These are phyloP conservation scores for Quillaja saponaria DNA, from an alignment of 306 rosid genomes.

Conservation along the genomic window DNA sequence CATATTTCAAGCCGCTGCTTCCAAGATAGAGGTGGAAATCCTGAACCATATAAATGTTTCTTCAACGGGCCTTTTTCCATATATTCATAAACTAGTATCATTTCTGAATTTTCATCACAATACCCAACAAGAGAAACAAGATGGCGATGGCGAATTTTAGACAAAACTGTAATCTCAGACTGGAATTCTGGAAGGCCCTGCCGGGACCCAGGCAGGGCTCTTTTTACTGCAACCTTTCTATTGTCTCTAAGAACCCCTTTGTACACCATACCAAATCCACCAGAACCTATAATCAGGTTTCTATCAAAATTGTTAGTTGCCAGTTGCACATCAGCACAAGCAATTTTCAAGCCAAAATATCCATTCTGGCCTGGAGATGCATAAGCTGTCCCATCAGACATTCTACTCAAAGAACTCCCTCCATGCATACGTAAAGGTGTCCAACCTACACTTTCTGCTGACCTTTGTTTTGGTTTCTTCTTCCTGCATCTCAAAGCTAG, in stretches of 20 bases:
- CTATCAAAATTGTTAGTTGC: constrained; percentile 84
- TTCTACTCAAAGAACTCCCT: constrained; percentile 80
- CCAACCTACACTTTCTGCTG: constrained; percentile 81
- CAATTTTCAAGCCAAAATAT: constrained; percentile 66
- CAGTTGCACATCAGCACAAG: constrained; percentile 68
- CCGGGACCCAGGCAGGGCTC: constrained; percentile 95
- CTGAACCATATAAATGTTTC: constrained; percentile 73
- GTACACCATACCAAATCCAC: constrained; percentile 94
- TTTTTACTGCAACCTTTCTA: constrained; percentile 86
- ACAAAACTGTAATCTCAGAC: constrained; percentile 75
- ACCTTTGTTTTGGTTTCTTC: constrained; percentile 55
- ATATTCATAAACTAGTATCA: constrained; percentile 93
- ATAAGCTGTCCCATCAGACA: constrained; percentile 62
- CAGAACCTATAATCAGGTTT: constrained; percentile 76
- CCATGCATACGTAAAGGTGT: constrained; percentile 70
- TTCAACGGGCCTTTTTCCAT: constrained; percentile 86
- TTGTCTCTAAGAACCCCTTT: constrained; percentile 74
- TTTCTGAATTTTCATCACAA: constrained; percentile 93
- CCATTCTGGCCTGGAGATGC: constrained; percentile 81
- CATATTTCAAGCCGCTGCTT: constrained; percentile 93
- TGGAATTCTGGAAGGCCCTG: constrained; percentile 99
- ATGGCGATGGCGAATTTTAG: constrained; percentile 89
- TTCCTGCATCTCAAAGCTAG: constrained; percentile 55
- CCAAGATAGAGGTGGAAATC: constrained; percentile 65
- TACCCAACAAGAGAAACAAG: constrained; percentile 92